Conservation (phyloP, 805 yeast genomes). For the Schwanniomyces vanrijiae region DNA sequence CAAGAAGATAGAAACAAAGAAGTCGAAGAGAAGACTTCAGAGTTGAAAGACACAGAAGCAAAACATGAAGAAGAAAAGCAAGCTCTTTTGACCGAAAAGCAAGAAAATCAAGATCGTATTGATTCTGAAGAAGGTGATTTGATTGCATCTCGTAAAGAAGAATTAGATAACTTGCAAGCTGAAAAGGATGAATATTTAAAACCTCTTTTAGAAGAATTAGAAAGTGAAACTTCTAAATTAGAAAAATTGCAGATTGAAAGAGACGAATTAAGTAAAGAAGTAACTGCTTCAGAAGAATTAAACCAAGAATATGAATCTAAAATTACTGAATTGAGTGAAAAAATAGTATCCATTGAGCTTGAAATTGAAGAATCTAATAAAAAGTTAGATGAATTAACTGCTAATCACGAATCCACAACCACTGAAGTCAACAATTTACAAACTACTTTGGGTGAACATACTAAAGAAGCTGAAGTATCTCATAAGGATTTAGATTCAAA, state of each 20-base stretch:
- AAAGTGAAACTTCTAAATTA: slow-evolving; percentile 48
- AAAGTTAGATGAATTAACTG: slow-evolving; percentile 31
- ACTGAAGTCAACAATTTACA: slow-evolving; percentile 39
- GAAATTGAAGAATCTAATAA: slow-evolving; percentile 32
- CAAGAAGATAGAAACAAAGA: slow-evolving; percentile 30
- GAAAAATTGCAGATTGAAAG: slow-evolving; percentile 51
- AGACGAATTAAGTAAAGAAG: slow-evolving; percentile 45
- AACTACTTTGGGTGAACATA: slow-evolving; percentile 23
- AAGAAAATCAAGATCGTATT: slow-evolving; percentile 45
- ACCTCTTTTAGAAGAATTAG: slow-evolving; percentile 55
- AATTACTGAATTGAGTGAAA: slow-evolving; percentile 42
- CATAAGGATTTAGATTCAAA: slow-evolving; percentile 41
- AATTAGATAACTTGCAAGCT: slow-evolving; percentile 48
- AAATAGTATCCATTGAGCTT: slow-evolving; percentile 42
- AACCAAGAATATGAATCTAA: slow-evolving; percentile 46
- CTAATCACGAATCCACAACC: slow-evolving; percentile 39
- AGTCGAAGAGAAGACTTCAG: slow-evolving; percentile 26
- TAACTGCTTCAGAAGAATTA: slow-evolving; percentile 41
- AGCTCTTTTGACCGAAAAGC: slow-evolving; percentile 45
- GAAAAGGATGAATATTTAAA: slow-evolving; percentile 54
- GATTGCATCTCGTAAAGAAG: slow-evolving; percentile 45
- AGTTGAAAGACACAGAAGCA: slow-evolving; percentile 35
- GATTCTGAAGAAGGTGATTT: slow-evolving; percentile 43
- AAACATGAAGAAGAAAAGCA: slow-evolving; percentile 41
- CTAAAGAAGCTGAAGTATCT: slow-evolving; percentile 21